phyloP scores from a whole-genome alignment of 179 eudicot species.

The Beta lomatogona region DNA sequence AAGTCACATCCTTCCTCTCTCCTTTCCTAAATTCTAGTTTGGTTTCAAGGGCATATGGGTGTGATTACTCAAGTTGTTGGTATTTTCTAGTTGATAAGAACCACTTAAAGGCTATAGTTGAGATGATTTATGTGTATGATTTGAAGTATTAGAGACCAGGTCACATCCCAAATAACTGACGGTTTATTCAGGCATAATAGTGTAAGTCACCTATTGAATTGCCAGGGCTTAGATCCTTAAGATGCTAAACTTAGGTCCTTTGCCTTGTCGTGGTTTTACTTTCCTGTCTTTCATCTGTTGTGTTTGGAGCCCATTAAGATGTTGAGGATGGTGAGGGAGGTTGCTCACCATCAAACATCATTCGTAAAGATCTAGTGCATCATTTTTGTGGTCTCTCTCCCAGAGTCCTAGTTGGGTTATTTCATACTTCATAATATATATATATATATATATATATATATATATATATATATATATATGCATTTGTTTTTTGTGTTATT shows the following conservation, averaged over 20 bases:
- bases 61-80: no score
- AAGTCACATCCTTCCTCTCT: no score
- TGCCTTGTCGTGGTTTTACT: neutral
- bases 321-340: neutral
- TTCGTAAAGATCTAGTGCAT: neutral
- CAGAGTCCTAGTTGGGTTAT: no score
- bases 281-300: neutral
- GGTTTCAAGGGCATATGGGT: no score
- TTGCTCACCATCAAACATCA: neutral
- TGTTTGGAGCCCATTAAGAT: neutral
- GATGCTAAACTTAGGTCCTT: neutral
- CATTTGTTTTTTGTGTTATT: neutral
- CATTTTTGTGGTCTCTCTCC: neutral
- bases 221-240: neutral
- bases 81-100: no score
- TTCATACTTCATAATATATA: neutral
- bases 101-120: no score
- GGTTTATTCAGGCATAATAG: neutral
- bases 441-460: no score
- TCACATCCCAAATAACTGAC: neutral
- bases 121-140: no score
- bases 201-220: neutral
- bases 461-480: no score
- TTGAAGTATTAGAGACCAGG: neutral
- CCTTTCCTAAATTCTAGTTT: no score